These are phyloP conservation scores for Neurospora terricola DNA, from an alignment of 495 filamentous ascomycete genomes.

Conservation along the genomic window DNA sequence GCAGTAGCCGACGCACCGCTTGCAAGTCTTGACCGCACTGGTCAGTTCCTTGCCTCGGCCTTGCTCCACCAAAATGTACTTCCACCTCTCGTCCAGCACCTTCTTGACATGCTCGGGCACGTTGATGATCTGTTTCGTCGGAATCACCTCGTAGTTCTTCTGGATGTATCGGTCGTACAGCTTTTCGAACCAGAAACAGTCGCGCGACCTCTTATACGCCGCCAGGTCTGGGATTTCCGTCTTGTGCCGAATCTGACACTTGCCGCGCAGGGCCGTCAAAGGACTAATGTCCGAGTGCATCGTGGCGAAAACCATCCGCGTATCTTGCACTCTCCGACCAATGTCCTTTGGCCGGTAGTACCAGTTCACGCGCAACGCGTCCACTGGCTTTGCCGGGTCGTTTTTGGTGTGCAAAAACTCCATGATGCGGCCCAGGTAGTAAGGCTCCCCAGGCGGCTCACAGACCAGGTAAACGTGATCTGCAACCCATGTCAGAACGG, in stretches of 20 bases:
- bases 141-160: slow-evolving; percentile 93
- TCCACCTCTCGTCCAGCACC: slow-evolving; percentile 91
- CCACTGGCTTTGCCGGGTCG: slow-evolving; percentile 60
- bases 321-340: slow-evolving; percentile 80
- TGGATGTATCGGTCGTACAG: slow-evolving; percentile 97
- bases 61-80: slow-evolving; percentile 85
- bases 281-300: slow-evolving; percentile 99
- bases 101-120: slow-evolving; percentile 89
- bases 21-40: slow-evolving; percentile 92
- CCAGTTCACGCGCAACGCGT: slow-evolving; percentile 91
- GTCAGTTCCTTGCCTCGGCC: slow-evolving; percentile 90
- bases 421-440: slow-evolving; percentile 96
- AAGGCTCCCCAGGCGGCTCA: slow-evolving; percentile 95
- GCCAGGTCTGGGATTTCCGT: slow-evolving; percentile 77
- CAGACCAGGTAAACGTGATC: slow-evolving; percentile 97
- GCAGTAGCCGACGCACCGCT: slow-evolving; percentile 79
- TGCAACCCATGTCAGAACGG: slow-evolving; percentile 34
- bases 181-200: slow-evolving; percentile 95
- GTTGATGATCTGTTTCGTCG: slow-evolving; percentile 86
- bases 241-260: slow-evolving; percentile 79
- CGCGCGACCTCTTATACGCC: slow-evolving; percentile 68
- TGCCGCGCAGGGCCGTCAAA: slow-evolving; percentile 81
- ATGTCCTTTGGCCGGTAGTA: slow-evolving; percentile 96
- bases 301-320: slow-evolving; percentile 79
- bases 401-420: slow-evolving; percentile 83